Base-by-base conservation (phyloP, 2,329 filamentous ascomycete species). In the Lasiodiplodia sp. region DNA sequence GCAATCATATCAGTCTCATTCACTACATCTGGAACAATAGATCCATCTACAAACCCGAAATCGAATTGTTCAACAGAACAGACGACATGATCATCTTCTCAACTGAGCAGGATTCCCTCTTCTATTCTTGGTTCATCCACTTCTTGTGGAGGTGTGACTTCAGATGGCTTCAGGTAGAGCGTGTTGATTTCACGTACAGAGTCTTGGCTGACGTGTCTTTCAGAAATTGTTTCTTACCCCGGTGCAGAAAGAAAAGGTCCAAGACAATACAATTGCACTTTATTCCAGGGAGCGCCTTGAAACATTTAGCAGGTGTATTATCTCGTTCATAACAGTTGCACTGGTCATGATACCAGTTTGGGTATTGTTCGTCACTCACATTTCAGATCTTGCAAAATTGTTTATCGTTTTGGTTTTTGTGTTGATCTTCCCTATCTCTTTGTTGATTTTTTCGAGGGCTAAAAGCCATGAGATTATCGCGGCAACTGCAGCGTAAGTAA, bases 21-120 rank as follows among this genome's bases (percentile, higher is more conserved):
- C 69, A 71, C 49, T 71, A 70, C 44, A 21, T 71, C 44, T 71
- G 60, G 60, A 71, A 71, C 55, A n/a, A 64, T 25, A 65, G 55
- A 34, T 56, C 69, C 8, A 66, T 71, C 16, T 55, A 12, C 4
- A 11, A 25, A 18, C 2, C 14, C 12, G 56, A 58, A 12, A 16
- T 25, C 16, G n/a, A 21, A 1, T n/a, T 44, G 8, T 58, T 58
- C 37, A 44, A 28, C 21, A 37, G 56, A 18, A 58, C 16, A 8
- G 56, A 58, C 23, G 56, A 58, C 40, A 21, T 23, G 4, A 10
- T 58, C 37, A 44, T 58, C 3, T 21, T 58, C 1, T 37, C 37
- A 5, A 2, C 12, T 18, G n/a, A 44, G n/a, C 37, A 58, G n/a
- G 34, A 23, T 11, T 40, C 34, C 11, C n/a, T n/a, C 2, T 58